phyloP scores from a whole-genome alignment of 140 eudicot genomes.

The Ambrosia hybrid region DNA sequence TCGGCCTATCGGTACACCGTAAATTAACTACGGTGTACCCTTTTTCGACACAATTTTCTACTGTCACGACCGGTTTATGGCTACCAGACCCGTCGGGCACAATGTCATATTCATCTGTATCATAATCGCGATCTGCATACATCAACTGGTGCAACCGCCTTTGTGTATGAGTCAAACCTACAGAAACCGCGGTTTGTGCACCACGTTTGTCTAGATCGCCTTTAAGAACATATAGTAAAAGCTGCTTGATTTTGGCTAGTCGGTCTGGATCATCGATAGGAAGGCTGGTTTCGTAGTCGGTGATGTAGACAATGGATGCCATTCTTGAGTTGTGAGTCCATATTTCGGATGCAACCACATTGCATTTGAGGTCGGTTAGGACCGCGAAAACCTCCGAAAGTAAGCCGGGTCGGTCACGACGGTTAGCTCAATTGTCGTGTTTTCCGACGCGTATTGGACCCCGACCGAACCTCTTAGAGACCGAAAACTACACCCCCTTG shows the following conservation, averaged over 20 bases:
- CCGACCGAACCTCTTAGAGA: constrained; percentile 66
- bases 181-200: constrained; percentile 71
- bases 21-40: constrained; percentile 73
- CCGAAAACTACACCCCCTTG: constrained; percentile 64
- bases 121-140: constrained; percentile 93
- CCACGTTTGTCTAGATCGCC: constrained; percentile 57
- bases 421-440: constrained; percentile 66
- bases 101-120: constrained; percentile 38
- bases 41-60: constrained; percentile 61
- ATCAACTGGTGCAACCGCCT: constrained; percentile 85
- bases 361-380: constrained; percentile 70
- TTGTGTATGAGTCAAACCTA: constrained; percentile 64
- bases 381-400: constrained; percentile 80
- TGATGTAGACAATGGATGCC: constrained; percentile 74
- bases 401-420: constrained; percentile 72
- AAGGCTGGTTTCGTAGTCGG: constrained; percentile 45
- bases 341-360: constrained; percentile 70
- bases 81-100: constrained; percentile 16
- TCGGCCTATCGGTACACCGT: constrained; percentile 68
- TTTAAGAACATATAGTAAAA: constrained; percentile 56
- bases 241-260: constrained; percentile 62
- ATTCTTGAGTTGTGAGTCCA: constrained; percentile 86
- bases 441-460: constrained; percentile 58
- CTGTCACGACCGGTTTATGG: constrained; percentile 50
- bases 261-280: constrained; percentile 56